Evolutionary conservation across 768 basidiomycete genomes (phyloP).

Genomic region (Termitomyces heimii): DNA sequence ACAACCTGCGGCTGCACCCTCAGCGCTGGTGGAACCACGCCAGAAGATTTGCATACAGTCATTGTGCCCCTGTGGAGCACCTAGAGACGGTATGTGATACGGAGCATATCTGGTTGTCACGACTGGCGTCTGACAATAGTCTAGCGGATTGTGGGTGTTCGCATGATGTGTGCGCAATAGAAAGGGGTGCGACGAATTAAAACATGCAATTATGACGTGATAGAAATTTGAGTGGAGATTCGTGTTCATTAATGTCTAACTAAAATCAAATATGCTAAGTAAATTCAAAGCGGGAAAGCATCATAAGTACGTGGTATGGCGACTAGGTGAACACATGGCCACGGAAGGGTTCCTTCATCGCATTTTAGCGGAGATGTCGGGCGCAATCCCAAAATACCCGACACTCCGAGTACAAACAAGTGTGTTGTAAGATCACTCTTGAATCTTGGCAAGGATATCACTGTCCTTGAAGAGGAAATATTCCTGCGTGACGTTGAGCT

Average conservation of each 20-base stretch:
- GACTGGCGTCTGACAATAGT: neutral
- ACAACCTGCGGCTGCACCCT: neutral
- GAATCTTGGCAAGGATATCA: constrained; percentile 95
- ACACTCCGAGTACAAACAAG: neutral
- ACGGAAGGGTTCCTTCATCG: neutral
- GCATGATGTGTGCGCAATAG: neutral
- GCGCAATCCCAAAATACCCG: neutral
- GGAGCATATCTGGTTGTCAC: neutral
- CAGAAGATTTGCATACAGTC: neutral
- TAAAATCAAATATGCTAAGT: neutral
- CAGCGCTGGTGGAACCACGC: neutral
- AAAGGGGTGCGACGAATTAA: too few species aligned
- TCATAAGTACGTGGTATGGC: neutral
- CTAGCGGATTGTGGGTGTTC: neutral
- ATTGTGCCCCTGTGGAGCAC: constrained; percentile 1
- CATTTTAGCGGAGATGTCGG: neutral
- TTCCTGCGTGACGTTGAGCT: constrained; percentile 49
- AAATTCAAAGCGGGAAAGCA: constrained; percentile 5
- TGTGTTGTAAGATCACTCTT: constrained; percentile 55
- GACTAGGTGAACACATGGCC: neutral
- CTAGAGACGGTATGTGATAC: neutral
- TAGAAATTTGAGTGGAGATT: neutral
- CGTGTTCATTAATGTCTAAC: constrained; percentile 1
- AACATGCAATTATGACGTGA: too few species aligned
- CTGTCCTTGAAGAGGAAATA: constrained; percentile 92